Evolutionary conservation across 257 asterid genomes (phyloP).

Genomic region (Nicotiana sylvestris): DNA sequence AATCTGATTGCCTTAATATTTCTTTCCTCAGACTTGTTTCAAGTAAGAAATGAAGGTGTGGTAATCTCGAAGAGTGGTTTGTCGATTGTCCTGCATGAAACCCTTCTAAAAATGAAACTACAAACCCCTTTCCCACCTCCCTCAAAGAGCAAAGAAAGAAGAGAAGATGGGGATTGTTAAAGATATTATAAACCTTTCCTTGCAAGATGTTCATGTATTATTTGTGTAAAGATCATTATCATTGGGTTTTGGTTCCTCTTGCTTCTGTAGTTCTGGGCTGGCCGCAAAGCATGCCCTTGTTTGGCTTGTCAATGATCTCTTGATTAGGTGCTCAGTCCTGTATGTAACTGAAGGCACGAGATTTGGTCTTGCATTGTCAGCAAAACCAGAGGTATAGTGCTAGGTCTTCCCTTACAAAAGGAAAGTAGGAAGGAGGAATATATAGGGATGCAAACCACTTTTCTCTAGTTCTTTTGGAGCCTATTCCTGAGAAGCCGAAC

Average conservation of each 20-base stretch:
- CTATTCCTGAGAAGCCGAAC: not conserved
- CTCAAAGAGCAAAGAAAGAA: not conserved
- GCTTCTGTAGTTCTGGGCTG: not conserved
- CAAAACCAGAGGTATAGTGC: not conserved
- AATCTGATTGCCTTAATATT: not conserved
- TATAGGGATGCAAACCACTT: not conserved
- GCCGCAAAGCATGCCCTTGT: not conserved
- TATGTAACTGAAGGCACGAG: not conserved
- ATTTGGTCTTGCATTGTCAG: not conserved
- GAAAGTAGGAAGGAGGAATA: not conserved
- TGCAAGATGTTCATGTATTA: not conserved
- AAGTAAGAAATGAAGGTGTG: not conserved
- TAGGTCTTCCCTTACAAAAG: not conserved
- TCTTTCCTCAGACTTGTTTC: not conserved
- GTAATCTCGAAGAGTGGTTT: not conserved
- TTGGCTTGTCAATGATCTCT: not conserved
- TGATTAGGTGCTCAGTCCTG: not conserved
- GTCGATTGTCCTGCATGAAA: not conserved
- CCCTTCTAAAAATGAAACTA: not conserved
- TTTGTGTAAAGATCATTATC: not conserved
- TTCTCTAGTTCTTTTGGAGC: not conserved
- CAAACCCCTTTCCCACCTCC: not conserved
- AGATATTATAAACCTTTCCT: no score
- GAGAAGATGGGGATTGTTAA: not conserved
- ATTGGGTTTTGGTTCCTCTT: not conserved